phyloP scores from a whole-genome alignment of 352 stramenopile species.

The Peronospora belbahrii region DNA sequence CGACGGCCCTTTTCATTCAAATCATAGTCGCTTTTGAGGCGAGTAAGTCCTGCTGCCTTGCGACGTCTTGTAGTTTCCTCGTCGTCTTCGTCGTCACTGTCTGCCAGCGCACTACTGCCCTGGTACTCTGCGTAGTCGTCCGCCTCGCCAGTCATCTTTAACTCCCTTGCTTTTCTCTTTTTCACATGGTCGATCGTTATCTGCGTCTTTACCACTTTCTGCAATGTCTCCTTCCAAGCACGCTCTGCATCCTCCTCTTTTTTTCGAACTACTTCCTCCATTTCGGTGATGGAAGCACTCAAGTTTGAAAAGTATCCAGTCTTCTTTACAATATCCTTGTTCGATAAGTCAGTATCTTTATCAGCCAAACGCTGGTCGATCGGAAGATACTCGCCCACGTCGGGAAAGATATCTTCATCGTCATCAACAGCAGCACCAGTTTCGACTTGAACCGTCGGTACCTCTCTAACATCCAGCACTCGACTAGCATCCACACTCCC shows the following conservation, averaged over 20 bases:
- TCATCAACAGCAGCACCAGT: constrained; percentile 17
- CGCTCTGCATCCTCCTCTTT: constrained; percentile 38
- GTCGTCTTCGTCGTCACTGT: constrained; percentile 63
- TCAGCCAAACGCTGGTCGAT: constrained; percentile 39
- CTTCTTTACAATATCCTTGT: constrained; percentile 17
- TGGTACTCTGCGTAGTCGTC: constrained; percentile 66
- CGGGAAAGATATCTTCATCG: constrained; percentile 69
- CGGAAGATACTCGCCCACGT: constrained; percentile 63
- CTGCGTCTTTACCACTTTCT: constrained; percentile 48
- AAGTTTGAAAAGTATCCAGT: constrained; percentile 60
- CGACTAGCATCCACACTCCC: background rate
- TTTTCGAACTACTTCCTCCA: constrained; percentile 31
- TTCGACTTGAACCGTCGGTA: background rate
- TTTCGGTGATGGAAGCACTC: constrained; percentile 57
- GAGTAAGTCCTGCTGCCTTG: constrained; percentile 23
- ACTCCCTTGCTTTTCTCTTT: constrained; percentile 29
- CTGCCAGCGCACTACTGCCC: constrained; percentile 23
- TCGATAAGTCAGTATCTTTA: background rate
- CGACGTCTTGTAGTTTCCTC: constrained; percentile 25
- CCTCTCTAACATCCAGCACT: background rate
- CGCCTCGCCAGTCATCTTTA: constrained; percentile 25
- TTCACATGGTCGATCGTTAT: constrained; percentile 34
- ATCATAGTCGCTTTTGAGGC: constrained; percentile 19
- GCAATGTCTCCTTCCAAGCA: constrained; percentile 50
- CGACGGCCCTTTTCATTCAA: constrained; percentile 29